Percentiles rank a stretch among this genome's conserved stretches.
Conservation (phyloP, 768 basidiomycete species). For the Xerocomus brunneocitrinus region DNA sequence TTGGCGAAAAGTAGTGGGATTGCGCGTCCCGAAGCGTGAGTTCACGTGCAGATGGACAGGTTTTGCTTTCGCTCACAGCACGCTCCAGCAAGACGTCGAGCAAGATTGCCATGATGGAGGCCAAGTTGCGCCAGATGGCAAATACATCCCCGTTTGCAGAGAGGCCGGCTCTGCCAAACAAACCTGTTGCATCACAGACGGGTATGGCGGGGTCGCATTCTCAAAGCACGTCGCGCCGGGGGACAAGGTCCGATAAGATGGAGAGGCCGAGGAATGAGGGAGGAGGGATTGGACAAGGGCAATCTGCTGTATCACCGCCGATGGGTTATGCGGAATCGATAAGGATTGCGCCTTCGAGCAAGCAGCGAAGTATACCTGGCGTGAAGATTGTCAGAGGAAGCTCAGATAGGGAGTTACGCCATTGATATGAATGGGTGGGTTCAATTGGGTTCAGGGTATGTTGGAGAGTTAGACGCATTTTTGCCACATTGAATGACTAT, state of each 20-base stretch:
- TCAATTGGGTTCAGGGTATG: slow-evolving; percentile 4
- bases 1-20: slow-evolving; percentile 70
- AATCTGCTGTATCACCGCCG: neutral
- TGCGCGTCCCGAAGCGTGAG: slow-evolving; percentile 47
- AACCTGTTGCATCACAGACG: slow-evolving; percentile 8
- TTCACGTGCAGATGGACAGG: slow-evolving; percentile 1
- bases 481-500: neutral
- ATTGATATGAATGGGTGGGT: slow-evolving; percentile 3
- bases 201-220: neutral
- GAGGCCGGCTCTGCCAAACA: slow-evolving; percentile 20
- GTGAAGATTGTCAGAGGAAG: slow-evolving; percentile 29
- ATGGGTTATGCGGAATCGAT: slow-evolving; percentile 6
- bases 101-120: slow-evolving; percentile 96
- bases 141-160: slow-evolving; percentile 21
- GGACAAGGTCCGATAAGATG: neutral
- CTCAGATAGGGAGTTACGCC: slow-evolving; percentile 13
- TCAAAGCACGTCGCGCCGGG: neutral
- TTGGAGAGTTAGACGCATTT: neutral
- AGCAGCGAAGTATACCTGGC: slow-evolving; percentile 29
- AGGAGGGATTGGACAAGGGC: neutral
- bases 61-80: slow-evolving; percentile 8
- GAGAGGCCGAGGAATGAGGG: slow-evolving; percentile 3
- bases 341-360: slow-evolving; percentile 13
- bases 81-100: slow-evolving; percentile 56
- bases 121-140: slow-evolving; percentile 84